Conservation (phyloP, 2,329 filamentous ascomycete species). For the Westerdykella aurantiaca region DNA sequence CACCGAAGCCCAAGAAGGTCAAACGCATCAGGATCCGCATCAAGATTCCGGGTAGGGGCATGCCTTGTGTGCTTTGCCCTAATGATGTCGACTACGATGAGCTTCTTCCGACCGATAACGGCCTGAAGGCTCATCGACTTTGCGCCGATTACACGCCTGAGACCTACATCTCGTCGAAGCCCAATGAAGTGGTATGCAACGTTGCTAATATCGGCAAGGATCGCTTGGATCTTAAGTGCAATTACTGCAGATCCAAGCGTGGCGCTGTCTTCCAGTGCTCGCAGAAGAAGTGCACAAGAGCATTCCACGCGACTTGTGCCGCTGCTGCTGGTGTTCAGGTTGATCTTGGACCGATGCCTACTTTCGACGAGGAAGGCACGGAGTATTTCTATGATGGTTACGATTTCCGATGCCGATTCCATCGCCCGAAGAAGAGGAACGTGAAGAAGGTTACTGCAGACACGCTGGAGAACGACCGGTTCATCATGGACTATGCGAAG, state of each 20-base stretch:
- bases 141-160: slow-evolving; percentile 91
- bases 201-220: slow-evolving; percentile 78
- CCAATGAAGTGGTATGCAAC: slow-evolving; percentile 70
- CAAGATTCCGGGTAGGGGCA: slow-evolving; percentile 64
- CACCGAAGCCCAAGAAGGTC: slow-evolving; percentile 61
- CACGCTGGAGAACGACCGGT: slow-evolving; percentile 62
- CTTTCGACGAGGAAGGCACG: slow-evolving; percentile 82
- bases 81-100: slow-evolving; percentile 79
- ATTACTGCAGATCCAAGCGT: slow-evolving; percentile 88
- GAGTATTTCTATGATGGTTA: slow-evolving; percentile 91
- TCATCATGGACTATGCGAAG: slow-evolving; percentile 62
- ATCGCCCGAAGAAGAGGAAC: slow-evolving; percentile 83
- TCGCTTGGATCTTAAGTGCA: slow-evolving; percentile 84
- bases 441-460: slow-evolving; percentile 68
- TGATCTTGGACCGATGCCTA: slow-evolving; percentile 77
- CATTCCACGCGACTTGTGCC: slow-evolving; percentile 93
- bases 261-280: slow-evolving; percentile 98
- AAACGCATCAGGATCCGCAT: slow-evolving; percentile 66
- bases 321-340: slow-evolving; percentile 87
- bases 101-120: slow-evolving; percentile 81
- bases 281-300: slow-evolving; percentile 84
- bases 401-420: slow-evolving; percentile 91
- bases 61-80: slow-evolving; percentile 86
- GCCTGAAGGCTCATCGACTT: slow-evolving; percentile 76
- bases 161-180: slow-evolving; percentile 70